phyloP scores from a whole-genome alignment of 257 asterid genomes.

The Rehmannia glutinosa region DNA sequence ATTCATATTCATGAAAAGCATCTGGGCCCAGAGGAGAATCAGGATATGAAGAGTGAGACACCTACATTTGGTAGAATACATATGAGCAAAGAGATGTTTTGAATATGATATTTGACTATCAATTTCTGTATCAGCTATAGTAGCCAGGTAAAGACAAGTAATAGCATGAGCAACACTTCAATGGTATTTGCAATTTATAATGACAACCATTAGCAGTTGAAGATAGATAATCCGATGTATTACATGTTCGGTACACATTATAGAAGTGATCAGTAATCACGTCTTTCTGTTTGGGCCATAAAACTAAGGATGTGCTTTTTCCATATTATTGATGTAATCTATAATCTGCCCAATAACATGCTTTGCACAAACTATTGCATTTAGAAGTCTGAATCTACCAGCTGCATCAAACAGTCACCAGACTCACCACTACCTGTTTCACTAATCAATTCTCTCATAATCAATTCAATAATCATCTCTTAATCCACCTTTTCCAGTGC shows the following conservation, averaged over 20 bases:
- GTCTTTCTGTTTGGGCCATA: background rate
- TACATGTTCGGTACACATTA: background rate
- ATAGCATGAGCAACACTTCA: background rate
- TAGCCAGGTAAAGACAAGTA: background rate
- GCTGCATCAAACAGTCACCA: background rate
- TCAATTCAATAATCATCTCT: background rate
- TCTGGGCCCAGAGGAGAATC: slow-evolving; percentile 99
- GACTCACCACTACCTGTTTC: no score
- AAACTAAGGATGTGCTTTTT: background rate
- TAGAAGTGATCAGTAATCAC: background rate
- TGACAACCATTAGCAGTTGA: background rate
- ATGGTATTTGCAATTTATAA: background rate
- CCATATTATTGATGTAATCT: background rate
- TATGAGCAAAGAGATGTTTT: slow-evolving; percentile 7
- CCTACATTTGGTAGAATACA: slow-evolving; percentile 41
- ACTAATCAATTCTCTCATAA: background rate
- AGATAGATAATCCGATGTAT: background rate
- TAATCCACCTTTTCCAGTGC: background rate
- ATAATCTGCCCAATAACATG: background rate
- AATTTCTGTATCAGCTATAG: background rate
- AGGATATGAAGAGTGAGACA: slow-evolving; percentile 88
- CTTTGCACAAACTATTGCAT: background rate
- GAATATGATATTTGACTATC: slow-evolving; percentile 10
- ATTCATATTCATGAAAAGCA: slow-evolving; percentile 84
- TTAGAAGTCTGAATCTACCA: background rate